Evolutionary conservation across 164 flowering plant genomes (phyloP).

Genomic region (grape (Vitis vinifera)): DNA sequence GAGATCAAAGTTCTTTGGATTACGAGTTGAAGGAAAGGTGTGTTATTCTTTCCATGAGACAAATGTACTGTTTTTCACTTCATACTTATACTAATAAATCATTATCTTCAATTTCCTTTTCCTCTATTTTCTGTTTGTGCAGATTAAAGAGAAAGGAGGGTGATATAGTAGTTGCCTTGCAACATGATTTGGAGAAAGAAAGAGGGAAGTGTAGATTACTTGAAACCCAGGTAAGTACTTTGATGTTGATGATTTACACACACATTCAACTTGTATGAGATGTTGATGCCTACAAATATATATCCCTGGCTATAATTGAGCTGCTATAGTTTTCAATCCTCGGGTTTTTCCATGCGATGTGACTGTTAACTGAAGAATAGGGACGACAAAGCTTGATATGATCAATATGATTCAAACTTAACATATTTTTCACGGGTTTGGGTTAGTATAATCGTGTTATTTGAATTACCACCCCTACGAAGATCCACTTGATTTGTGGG

Average conservation of each 20-base stretch:
- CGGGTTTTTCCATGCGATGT: neutral
- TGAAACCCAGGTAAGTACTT: constrained; percentile 44
- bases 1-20: constrained; percentile 31
- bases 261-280: no score
- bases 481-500: no score
- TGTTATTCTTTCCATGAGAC: neutral
- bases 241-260: no score
- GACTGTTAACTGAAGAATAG: no score
- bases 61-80: neutral
- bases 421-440: no score
- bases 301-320: no score
- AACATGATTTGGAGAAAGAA: constrained; percentile 36
- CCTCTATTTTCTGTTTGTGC: constrained; percentile 4
- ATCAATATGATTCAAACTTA: no score
- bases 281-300: no score
- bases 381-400: no score
- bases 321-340: neutral
- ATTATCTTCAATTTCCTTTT: no score
- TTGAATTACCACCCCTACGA: no score
- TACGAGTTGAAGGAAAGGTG: constrained; percentile 50
- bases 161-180: constrained; percentile 15
- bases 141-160: constrained; percentile 43
- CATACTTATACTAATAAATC: neutral
- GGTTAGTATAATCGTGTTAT: no score
- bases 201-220: constrained; percentile 42